Base-by-base conservation (phyloP, 2,329 filamentous ascomycete genomes). In the Xylariales sp. region DNA sequence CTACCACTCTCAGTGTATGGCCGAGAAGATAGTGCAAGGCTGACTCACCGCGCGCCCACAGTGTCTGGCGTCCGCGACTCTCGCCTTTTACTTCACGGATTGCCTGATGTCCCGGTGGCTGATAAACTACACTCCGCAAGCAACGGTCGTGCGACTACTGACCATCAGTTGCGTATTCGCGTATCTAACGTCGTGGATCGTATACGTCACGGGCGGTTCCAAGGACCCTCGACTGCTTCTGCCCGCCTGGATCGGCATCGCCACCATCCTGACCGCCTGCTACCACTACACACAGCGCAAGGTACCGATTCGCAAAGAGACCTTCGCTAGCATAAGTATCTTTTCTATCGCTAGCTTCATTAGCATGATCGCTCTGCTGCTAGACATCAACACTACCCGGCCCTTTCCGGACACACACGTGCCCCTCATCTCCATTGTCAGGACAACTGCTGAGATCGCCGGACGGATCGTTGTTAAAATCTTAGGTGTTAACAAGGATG, bases 61-160 rank as follows among this genome's bases (percentile, higher is more conserved):
- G 91, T 93, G 91, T 81, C 89, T 87, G 75, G 90, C 91, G 66
- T 92, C 91, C 23, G 92, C 90, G 62, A 93, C 93, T 79, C 85
- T 94, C 68, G 91, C 91, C 58, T 94, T 93, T 80, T 92, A 93
- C 82, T 94, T 94, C 78, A 92, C 91, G 65, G 92, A 94, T 80
- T 93, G 91, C 79, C 86, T 94, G 75, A 94, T 94, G 91, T 93
- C 91, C 69, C 85, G 92, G 80, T 94, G 92, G 93, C 90, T 96
- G 74, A 85, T 95, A 73, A 91, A 94, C 79, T 96, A 95, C 81
- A 93, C 92, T 14, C 92, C 93, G 1, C 87, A 89, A 78, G 93
- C 92, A 57, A 93, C 93, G 54, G 88, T 94, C 69, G 90, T 96
- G 65, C 92, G 93, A 57, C 89, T 96, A 52, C 84, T 93, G 58